A percentile compares a stretch with the other conserved stretches of the same genome.
These are phyloP conservation scores for Amanita inopinata DNA, from an alignment of 768 basidiomycete species.

Conservation along the genomic window DNA sequence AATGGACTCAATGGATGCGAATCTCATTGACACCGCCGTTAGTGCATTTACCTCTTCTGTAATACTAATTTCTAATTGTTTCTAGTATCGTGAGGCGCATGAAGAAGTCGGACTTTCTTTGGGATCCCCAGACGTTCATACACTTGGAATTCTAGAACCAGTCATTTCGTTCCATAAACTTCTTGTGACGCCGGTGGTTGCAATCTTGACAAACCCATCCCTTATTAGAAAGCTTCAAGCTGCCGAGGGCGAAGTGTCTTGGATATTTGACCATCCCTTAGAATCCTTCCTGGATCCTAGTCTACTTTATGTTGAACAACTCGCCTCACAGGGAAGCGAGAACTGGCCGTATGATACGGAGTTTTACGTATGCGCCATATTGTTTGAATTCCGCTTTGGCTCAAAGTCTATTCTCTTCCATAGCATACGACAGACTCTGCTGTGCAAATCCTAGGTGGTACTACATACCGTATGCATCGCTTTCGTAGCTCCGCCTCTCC, in stretches of 20 bases:
- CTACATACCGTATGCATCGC: conserved; percentile 73
- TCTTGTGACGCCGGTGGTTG: conserved; percentile 73
- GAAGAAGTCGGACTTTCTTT: conserved; percentile 77
- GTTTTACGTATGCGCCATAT: conserved; percentile 45
- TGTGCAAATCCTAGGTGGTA: conserved; percentile 36
- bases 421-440: conserved; percentile 50
- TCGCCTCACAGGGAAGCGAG: conserved; percentile 52
- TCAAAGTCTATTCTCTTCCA: conserved; percentile 10
- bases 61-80: no score
- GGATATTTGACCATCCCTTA: conserved; percentile 74
- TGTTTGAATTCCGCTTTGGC: background rate
- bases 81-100: conserved; percentile 69
- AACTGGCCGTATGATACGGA: conserved; percentile 77
- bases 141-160: conserved; percentile 53
- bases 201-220: conserved; percentile 46
- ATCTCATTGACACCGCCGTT: conserved; percentile 68
- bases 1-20: conserved; percentile 53
- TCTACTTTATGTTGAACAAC: conserved; percentile 30
- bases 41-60: conserved; percentile 20
- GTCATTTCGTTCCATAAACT: conserved; percentile 58
- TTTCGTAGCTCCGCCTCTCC: conserved; percentile 72
- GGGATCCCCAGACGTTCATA: conserved; percentile 44
- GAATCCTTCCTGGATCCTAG: conserved; percentile 60
- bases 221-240: conserved; percentile 46
- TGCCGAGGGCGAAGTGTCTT: conserved; percentile 59